These are phyloP conservation scores for Eucalyptus sideroxylon DNA, from an alignment of 345 rosid genomes.

Conservation along the genomic window DNA sequence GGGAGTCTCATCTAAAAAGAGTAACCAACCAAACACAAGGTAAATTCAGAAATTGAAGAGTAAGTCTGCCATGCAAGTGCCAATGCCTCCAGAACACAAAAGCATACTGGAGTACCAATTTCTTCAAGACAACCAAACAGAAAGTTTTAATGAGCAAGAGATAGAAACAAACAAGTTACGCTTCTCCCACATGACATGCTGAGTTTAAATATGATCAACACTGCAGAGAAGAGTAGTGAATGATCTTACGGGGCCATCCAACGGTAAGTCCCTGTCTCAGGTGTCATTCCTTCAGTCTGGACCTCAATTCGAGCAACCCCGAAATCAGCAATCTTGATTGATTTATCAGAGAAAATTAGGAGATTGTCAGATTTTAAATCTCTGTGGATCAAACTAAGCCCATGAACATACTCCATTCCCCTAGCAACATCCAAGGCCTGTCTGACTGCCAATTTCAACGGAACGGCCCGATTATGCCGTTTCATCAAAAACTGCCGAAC, in stretches of 20 bases:
- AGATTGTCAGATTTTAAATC: constrained; percentile 37
- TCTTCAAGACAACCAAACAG: background rate
- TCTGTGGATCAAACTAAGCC: constrained; percentile 24
- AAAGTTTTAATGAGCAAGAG: background rate
- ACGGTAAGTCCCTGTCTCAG: constrained; percentile 39
- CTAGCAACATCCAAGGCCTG: constrained; percentile 37
- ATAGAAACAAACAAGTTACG: background rate
- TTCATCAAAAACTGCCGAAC: constrained; percentile 21
- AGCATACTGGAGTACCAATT: background rate
- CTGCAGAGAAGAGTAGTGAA: background rate
- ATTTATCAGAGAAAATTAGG: constrained; percentile 19
- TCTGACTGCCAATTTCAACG: constrained; percentile 23
- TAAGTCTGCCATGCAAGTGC: background rate
- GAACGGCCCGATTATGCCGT: constrained; percentile 19
- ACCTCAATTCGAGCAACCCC: constrained; percentile 39
- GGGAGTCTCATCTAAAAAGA: background rate
- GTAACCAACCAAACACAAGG: background rate
- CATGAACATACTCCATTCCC: constrained; percentile 36
- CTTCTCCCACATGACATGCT: background rate
- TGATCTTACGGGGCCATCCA: constrained; percentile 47
- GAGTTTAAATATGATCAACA: background rate
- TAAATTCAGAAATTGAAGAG: background rate
- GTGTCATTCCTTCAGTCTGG: constrained; percentile 39
- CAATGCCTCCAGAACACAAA: background rate
- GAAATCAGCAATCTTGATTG: constrained; percentile 38